Base-by-base conservation (phyloP, 23 red algal genomes). In the Gracilaria domingensis region DNA sequence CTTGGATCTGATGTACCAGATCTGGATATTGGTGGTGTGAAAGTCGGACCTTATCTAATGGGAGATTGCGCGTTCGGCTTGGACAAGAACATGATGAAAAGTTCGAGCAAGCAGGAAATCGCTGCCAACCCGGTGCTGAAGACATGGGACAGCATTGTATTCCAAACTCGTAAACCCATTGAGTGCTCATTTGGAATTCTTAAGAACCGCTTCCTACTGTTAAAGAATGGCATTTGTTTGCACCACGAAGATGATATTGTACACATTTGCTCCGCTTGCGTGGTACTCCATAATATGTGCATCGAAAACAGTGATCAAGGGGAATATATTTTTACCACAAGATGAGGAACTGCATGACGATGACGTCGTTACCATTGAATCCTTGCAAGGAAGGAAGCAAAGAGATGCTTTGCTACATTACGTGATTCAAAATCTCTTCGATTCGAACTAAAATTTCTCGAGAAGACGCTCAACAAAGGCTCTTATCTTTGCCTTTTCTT, bases 61-160 rank as follows among this genome's bases (percentile, higher is more conserved):
- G 82, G 61, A 4, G 82, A 86, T 72, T 71, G 61, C 38, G 82
- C 82, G 1, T 86, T 88, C 30, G 5, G 18, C 73, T 53, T 71
- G 13, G 12, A 24, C 39, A 36, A 17, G 1, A 38, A 86, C 36
- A 74, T 71, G 62, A 86, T 86, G 82, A 67, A 67, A 16, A 67
- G 11, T 18, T 17, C 13, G 9, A 18, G 13, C 51, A 55, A 62
- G 59, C 5, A 1, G 12, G 40, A 55, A 66, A 13, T n/a, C 1
- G 11, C 34, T 42, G 75, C 44, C 9, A 80, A 55, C 25, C 75
- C 47, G 1, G 30, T 54, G 1, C 48, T 80, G 1, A 80, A 80
- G 56, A 54, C 75, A 1, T 80, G 75, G 75, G 75, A 80, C 0
- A 45, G 80, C n/a, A 38, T 66, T 25, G 80, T 18, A 66, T 66